Evolutionary conservation across 192 early-diverging fungal species (phyloP), one percentile per base, ranked within the genome.

Genomic region (Backusella parvicylindrica): DNA sequence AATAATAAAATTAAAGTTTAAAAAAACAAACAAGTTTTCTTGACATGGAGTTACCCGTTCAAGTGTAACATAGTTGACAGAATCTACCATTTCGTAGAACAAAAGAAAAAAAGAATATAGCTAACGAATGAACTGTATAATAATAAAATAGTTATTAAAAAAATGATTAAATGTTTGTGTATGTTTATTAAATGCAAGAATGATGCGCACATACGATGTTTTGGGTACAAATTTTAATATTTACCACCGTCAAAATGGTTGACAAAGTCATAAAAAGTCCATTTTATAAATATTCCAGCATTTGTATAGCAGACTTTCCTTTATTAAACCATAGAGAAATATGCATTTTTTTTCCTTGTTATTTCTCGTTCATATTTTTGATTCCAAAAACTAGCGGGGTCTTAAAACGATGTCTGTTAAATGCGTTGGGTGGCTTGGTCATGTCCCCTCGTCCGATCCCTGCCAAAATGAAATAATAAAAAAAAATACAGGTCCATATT

Each of bases 401-500:
- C 11, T 60, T 11, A 60, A 60, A 28, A 60, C 2, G 13, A 9
- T 8, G 23, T 21, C 23, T 60, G 12, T 4, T 9, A 4, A n/a
- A n/a, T n/a, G n/a, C n/a, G n/a, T n/a, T n/a, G 9, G 53, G 53
- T 60, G 53, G 53, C 53, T 60, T 60, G 53, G 50, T 8, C 21
- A 2, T 21, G 50, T 60, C 53, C 26, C 53, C 53, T 56, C 53
- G 23, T 60, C 53, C 53, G 53, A 60, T 60, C 53, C 53, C 53
- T 60, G 53, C 53, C 53, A 60, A 60, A 60, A 60, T 60, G 53
- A 60, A 60, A 60, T 60, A 60, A 60, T 13, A 60, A 49, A 60
- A 49, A 50, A 60, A 60, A 60, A 60, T 60, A 60, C 53, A 60
- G 53, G 53, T 60, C 53, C 53, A 60, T 47, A n/a, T 6, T 47